Conservation (phyloP, 345 rosid genomes). For the Aethionema arabicum region DNA sequence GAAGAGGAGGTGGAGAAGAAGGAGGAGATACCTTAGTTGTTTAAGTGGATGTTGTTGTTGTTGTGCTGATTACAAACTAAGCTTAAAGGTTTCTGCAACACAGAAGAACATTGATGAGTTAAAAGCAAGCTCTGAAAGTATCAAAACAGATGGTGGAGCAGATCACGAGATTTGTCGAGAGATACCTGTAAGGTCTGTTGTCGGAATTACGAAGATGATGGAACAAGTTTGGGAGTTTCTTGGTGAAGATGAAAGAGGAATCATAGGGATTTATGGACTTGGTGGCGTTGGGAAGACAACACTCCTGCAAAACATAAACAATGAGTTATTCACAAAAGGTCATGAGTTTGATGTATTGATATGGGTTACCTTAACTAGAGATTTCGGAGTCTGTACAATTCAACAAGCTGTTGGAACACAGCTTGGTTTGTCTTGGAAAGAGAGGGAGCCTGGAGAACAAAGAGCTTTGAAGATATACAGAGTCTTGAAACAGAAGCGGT, state of each 20-base stretch:
- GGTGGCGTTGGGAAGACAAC: conserved; percentile 40
- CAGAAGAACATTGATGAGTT: conserved; percentile 22
- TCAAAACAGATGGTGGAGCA: conserved; percentile 22
- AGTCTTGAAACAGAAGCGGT: conserved; percentile 34
- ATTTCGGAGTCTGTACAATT: conserved; percentile 35
- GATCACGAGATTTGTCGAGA: conserved; percentile 9
- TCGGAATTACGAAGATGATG: conserved; percentile 24
- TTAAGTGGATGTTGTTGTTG: background rate
- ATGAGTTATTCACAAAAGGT: conserved; percentile 31
- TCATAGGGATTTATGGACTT: conserved; percentile 35
- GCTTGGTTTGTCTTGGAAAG: conserved; percentile 44
- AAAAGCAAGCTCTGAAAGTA: conserved; percentile 16
- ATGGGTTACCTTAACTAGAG: conserved; percentile 45
- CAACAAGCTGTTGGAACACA: conserved; percentile 39
- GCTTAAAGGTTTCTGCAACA: conserved; percentile 17
- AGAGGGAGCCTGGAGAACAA: conserved; percentile 34
- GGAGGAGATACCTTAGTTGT: conserved; percentile 22
- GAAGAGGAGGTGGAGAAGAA: background rate
- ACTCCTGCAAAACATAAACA: conserved; percentile 36
- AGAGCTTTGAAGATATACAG: conserved; percentile 37
- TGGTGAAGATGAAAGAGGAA: conserved; percentile 27
- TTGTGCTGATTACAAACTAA: conserved; percentile 22
- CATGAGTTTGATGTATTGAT: conserved; percentile 37
- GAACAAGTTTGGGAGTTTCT: conserved; percentile 23
- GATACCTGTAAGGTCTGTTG: conserved; percentile 26